phyloP scores from a whole-genome alignment of 345 rosid genomes.

The Salix viminalis region DNA sequence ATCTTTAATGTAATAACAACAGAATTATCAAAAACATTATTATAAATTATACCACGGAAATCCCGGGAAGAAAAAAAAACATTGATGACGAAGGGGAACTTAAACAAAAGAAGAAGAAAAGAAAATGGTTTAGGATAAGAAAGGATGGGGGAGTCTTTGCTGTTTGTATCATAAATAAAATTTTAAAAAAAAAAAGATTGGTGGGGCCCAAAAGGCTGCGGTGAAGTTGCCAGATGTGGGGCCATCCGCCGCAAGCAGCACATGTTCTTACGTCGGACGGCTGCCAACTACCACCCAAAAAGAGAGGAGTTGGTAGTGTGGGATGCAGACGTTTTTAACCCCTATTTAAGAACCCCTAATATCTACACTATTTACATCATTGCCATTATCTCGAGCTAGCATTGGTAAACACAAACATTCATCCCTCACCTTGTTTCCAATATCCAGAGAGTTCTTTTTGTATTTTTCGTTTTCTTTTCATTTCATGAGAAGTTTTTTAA shows the following conservation, averaged over 20 bases:
- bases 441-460: too few relatives aligned
- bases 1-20: too few relatives aligned
- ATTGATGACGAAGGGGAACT: background rate
- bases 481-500: too few relatives aligned
- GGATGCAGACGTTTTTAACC: background rate
- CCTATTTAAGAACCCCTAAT: background rate
- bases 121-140: background rate
- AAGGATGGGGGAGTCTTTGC: background rate
- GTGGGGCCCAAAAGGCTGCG: background rate
- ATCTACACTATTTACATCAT: background rate
- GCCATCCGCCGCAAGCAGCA: constrained; percentile 24
- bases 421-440: too few relatives aligned
- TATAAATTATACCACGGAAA: too few relatives aligned
- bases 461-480: too few relatives aligned
- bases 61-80: too few relatives aligned
- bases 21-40: too few relatives aligned
- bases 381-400: background rate
- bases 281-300: constrained; percentile 29
- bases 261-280: constrained; percentile 33
- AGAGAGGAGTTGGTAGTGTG: constrained; percentile 26
- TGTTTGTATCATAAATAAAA: too few relatives aligned
- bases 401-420: too few relatives aligned
- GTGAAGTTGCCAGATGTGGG: constrained; percentile 1
- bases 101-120: background rate
- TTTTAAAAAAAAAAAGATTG: too few relatives aligned